A percentile compares a stretch with the other conserved stretches of the same genome.
Evolutionary conservation across 768 basidiomycete species (phyloP).

Genomic region (Amanita pseudoporphyria): DNA sequence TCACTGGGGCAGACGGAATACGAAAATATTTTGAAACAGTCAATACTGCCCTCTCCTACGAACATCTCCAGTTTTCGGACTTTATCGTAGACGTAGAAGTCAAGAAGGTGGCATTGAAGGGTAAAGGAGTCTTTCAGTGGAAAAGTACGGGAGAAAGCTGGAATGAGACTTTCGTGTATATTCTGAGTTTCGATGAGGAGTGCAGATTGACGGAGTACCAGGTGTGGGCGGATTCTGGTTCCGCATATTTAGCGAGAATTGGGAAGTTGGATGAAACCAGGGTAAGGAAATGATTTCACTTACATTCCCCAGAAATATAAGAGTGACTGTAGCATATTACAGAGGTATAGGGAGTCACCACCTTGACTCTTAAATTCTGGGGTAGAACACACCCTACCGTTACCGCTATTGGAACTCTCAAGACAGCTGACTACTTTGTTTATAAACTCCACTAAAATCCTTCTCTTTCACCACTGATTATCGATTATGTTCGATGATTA

Average conservation of each 20-base stretch:
- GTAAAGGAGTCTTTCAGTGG: constrained; percentile 50
- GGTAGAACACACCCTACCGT: too few relatives aligned
- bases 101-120: constrained; percentile 45
- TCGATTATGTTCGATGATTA: too few relatives aligned
- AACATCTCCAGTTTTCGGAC: constrained; percentile 43
- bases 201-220: constrained; percentile 49
- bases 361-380: too few relatives aligned
- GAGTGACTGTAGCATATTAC: too few relatives aligned
- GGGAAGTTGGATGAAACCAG: constrained; percentile 31
- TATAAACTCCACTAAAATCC: too few relatives aligned
- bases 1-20: constrained; percentile 33
- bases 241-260: constrained; percentile 47
- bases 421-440: too few relatives aligned
- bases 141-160: constrained; percentile 39
- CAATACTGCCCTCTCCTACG: constrained; percentile 34
- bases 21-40: constrained; percentile 42
- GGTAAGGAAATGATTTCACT: neutral
- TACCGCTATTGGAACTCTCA: too few relatives aligned
- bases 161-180: constrained; percentile 53
- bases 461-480: too few relatives aligned
- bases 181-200: constrained; percentile 50
- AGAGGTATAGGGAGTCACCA: too few relatives aligned
- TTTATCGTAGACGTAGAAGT: constrained; percentile 43
- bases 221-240: constrained; percentile 62
- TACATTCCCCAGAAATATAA: neutral